Evolutionary conservation across 306 rosid genomes (phyloP).

Genomic region (Luffa aegyptiaca): DNA sequence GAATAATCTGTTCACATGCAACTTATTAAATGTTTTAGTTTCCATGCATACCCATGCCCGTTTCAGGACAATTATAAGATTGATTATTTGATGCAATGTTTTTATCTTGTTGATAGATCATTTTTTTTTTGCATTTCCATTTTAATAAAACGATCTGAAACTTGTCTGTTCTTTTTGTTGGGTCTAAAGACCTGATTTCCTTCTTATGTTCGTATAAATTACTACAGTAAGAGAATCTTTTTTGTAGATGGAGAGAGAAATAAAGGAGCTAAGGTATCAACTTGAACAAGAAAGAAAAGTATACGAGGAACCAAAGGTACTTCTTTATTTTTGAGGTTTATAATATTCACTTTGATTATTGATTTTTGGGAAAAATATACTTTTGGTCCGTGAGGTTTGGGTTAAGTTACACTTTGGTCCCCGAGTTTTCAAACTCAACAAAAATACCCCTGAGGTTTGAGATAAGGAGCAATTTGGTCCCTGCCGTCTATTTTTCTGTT

Average conservation of each 20-base stretch:
- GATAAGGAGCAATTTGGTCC: too few relatives aligned
- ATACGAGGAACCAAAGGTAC: slow-evolving; percentile 54
- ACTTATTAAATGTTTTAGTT: background rate
- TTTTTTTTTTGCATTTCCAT: background rate
- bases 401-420: too few relatives aligned
- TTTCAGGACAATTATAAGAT: background rate
- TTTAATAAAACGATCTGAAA: background rate
- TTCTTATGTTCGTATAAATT: background rate
- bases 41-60: background rate
- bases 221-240: slow-evolving; percentile 6
- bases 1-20: background rate
- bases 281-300: slow-evolving; percentile 51
- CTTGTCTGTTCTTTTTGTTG: background rate
- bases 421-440: too few relatives aligned
- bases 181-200: background rate
- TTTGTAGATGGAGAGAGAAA: slow-evolving; percentile 69
- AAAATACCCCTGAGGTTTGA: too few relatives aligned
- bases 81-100: background rate
- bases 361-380: background rate
- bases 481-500: too few relatives aligned
- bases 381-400: too few relatives aligned
- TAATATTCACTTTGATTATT: slow-evolving; percentile 6
- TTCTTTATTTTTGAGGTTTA: background rate
- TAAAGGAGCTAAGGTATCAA: slow-evolving; percentile 75
- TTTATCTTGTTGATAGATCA: background rate